Evolutionary conservation across 2,329 filamentous ascomycete species (phyloP), one percentile per base, ranked within the genome.

Genomic region (Graphium sp.): DNA sequence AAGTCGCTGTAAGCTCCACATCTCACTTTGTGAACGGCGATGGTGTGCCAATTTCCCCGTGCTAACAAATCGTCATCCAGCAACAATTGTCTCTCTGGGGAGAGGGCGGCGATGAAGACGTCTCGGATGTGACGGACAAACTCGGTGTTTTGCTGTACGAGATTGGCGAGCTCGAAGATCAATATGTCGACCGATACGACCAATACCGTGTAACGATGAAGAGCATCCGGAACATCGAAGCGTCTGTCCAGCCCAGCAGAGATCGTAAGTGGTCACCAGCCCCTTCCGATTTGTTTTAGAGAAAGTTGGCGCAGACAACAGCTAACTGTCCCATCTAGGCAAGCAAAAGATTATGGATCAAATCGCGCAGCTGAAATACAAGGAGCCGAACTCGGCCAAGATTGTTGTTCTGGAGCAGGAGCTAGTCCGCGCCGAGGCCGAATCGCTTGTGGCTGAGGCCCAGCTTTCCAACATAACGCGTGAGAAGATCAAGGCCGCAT

Each of bases 261-360:
- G 89, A 98, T 58, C 81, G 89, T 89, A 62, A 59, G 79, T 55
- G 29, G n/a, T n/a, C 24, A n/a, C 18, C 15, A 22, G 14, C 6
- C 4, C n/a, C 12, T 9, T 15, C 10, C 18, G n/a, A 8, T n/a
- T n/a, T n/a, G 26, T n/a, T 2, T n/a, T 19, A 7, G 26, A 14
- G n/a, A 31, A 4, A 22, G 14, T 9, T 18, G 7, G n/a, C 21
- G 26, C 29, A 7, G 15, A 21, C 16, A n/a, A 7, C 10, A 24
- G n/a, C 14, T 7, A 22, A 14, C 4, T 6, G 9, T 5, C 7
- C 15, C 12, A 12, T 12, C 32, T 41, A 91, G 82, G 83, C 55
- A 98, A 98, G 64, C 87, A 95, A 55, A 98, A 95, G 61, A 95
- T 98, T 48, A 93, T 83, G 44, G 89, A 98, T 51, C 83, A 95